A percentile compares a stretch with the other conserved stretches of the same genome.
phyloP scores from a whole-genome alignment of 139 green algal species.

The Asterochloris sp. region DNA sequence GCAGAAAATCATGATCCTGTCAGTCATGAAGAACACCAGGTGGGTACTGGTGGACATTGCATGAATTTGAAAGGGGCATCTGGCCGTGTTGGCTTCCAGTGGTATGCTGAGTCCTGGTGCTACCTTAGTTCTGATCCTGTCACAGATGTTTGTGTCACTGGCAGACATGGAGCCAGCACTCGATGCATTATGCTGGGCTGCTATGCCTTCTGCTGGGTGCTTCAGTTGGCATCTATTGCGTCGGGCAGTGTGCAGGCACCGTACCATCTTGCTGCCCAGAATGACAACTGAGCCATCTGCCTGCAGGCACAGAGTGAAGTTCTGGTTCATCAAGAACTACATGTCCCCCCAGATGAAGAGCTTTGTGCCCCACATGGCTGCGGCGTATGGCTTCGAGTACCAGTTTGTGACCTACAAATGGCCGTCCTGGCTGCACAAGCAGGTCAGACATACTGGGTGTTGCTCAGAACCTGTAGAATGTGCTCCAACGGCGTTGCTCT shows the following conservation, averaged over 20 bases:
- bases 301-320: constrained; percentile 76
- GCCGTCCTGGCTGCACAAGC: constrained; percentile 94
- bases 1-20: constrained; percentile 99
- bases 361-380: constrained; percentile 89
- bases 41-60: background rate
- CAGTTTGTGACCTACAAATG: constrained; percentile 99
- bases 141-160: too few species aligned
- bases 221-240: too few species aligned
- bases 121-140: too few species aligned
- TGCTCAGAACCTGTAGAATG: background rate
- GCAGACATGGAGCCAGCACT: too few species aligned
- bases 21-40: constrained; percentile 84
- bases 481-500: too few species aligned
- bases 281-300: background rate
- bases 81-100: background rate
- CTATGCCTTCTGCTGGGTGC: too few species aligned
- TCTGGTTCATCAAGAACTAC: constrained; percentile 99
- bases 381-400: constrained; percentile 88
- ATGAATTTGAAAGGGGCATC: background rate
- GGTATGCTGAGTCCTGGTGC: background rate
- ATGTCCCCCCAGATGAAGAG: constrained; percentile 85
- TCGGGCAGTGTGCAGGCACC: too few species aligned
- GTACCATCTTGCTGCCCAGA: too few species aligned
- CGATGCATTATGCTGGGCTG: too few species aligned
- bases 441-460: constrained; percentile 26